Base-by-base conservation (phyloP, 2,329 filamentous ascomycete genomes). In the Ophiostoma sp. region DNA sequence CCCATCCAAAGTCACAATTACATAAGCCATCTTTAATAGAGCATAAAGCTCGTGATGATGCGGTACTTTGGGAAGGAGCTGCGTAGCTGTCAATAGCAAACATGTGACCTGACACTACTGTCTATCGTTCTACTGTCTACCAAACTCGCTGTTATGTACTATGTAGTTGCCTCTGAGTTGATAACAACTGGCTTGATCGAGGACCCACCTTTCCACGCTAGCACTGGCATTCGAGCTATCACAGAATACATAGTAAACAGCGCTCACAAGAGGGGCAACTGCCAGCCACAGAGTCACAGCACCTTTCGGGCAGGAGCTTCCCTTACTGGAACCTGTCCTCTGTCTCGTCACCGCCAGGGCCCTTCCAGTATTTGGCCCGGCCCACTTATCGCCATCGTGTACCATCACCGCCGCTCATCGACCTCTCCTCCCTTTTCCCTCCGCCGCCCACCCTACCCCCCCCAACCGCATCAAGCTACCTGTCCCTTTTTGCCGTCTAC, bases 181-280 rank as follows among this genome's bases (percentile, higher is more conserved):
- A 69, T 70, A 72, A 72, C 71, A 72, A 67, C 62, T 72, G 71
- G 71, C 71, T 72, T 72, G 69, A 69, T 72, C 60, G 27, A 13
- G 8, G 71, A 65, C 69, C 67, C 69, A 69, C 68, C 62, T 60
- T 17, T 15, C 33, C 39, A n/a, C 69, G 41, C 64, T 44, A 52
- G 57, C 33, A 67, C 54, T 67, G 64, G 64, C 35, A 66, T 41
- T n/a, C 6, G 64, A 66, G 64, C 64, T 66, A 17, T 44, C 36
- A 41, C 64, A 66, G 35, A 31, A 31, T 31, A 31, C 27, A 31
- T 31, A 31, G 27, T 44, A 31, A 57, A 39, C 69, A 72, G 73
- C 70, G 68, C 60, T 23, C 33, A 5, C 17, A 65, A 20, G 62
- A 65, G 62, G 62, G 62, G 62, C 35, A 65, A 11, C 20, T 41